phyloP scores from a whole-genome alignment of 108 stramenopile genomes.

The Hondaea fermentalgiana region DNA sequence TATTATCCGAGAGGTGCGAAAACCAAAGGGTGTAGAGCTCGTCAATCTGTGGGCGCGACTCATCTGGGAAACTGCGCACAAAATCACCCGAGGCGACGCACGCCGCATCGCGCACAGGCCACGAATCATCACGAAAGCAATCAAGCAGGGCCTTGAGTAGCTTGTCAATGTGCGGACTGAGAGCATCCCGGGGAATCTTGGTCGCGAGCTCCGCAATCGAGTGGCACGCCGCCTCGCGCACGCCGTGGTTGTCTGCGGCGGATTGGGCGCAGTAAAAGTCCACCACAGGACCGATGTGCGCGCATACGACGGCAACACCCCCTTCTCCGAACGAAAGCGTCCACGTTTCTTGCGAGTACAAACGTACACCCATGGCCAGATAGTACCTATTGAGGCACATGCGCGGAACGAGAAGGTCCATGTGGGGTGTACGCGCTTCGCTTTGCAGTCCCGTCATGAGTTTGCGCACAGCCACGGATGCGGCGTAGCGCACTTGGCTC shows the following conservation, averaged over 20 bases:
- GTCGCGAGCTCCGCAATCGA: slow-evolving; percentile 84
- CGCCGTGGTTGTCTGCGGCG: slow-evolving; percentile 85
- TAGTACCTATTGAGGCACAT: slow-evolving; percentile 97
- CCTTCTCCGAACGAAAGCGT: slow-evolving; percentile 57
- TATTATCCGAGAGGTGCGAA: slow-evolving; percentile 85
- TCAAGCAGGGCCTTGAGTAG: slow-evolving; percentile 72
- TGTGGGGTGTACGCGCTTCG: slow-evolving; percentile 33
- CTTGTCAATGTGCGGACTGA: slow-evolving; percentile 29
- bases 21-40: slow-evolving; percentile 79
- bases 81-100: slow-evolving; percentile 84
- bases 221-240: slow-evolving; percentile 89
- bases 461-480: slow-evolving; percentile 70
- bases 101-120: slow-evolving; percentile 95
- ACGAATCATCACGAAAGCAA: slow-evolving; percentile 92
- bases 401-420: slow-evolving; percentile 67
- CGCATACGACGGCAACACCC: slow-evolving; percentile 66
- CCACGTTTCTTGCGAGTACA: slow-evolving; percentile 91
- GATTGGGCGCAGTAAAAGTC: slow-evolving; percentile 82
- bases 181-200: slow-evolving; percentile 44
- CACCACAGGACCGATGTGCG: slow-evolving; percentile 67
- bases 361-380: slow-evolving; percentile 83
- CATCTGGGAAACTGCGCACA: slow-evolving; percentile 69
- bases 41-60: slow-evolving; percentile 66
- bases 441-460: slow-evolving; percentile 60
- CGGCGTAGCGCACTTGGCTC: slow-evolving; percentile 93